Conservation (phyloP, 768 basidiomycete genomes). For the Paxillus involutus region DNA sequence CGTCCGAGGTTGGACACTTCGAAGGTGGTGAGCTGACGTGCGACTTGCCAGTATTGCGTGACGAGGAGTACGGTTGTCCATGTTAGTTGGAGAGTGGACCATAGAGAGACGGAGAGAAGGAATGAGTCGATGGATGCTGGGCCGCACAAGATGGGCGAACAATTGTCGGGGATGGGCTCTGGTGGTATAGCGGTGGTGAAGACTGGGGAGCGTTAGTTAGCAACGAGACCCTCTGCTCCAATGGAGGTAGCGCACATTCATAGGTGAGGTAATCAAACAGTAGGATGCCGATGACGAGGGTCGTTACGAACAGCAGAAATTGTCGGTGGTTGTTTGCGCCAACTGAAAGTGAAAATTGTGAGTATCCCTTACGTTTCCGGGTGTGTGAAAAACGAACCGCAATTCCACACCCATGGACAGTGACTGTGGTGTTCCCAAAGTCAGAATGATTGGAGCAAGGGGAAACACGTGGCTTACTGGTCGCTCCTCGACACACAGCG, state of each 20-base stretch:
- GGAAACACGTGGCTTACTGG: conserved; percentile 60
- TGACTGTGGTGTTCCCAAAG: conserved; percentile 51
- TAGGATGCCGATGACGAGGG: conserved; percentile 78
- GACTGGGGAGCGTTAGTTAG: conserved; percentile 37
- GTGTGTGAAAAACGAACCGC: conserved; percentile 54
- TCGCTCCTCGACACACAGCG: conserved; percentile 89
- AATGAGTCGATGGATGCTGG: conserved; percentile 76
- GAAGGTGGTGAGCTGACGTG: conserved; percentile 92
- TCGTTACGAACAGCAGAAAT: conserved; percentile 89
- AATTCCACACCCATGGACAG: conserved; percentile 99
- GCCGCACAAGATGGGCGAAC: conserved; percentile 53
- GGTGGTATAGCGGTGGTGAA: conserved; percentile 44
- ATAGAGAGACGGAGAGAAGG: conserved; percentile 75
- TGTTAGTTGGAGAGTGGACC: conserved; percentile 92
- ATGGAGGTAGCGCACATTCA: conserved; percentile 56
- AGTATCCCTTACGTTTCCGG: neutral
- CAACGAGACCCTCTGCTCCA: neutral
- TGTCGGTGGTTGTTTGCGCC: conserved; percentile 94
- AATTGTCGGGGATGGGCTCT: conserved; percentile 12
- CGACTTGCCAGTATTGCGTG: conserved; percentile 89
- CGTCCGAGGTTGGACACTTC: conserved; percentile 95
- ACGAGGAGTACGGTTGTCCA: conserved; percentile 90
- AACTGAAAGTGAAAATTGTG: conserved; percentile 44
- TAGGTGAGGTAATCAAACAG: conserved; percentile 85
- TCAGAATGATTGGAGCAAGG: neutral